Conservation (phyloP, 139 green algal genomes). For the Chlamydomonas asymmetrica region DNA sequence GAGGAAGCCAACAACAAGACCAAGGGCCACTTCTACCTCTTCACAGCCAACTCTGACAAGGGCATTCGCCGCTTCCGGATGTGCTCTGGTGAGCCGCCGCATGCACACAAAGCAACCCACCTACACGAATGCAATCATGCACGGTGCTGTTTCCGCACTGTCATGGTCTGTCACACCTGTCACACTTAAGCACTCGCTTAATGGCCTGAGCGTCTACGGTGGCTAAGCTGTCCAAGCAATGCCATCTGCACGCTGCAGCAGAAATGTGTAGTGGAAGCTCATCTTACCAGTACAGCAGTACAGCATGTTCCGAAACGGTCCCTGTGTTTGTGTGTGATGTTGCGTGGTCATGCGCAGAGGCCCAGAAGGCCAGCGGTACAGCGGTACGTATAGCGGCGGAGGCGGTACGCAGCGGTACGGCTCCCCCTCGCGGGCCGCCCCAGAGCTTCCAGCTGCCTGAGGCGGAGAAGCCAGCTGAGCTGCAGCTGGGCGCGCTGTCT, state of each 20-base stretch:
- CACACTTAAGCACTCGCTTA: too few relatives aligned
- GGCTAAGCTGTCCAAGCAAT: background rate
- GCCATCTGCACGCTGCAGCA: background rate
- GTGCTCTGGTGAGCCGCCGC: constrained; percentile 8
- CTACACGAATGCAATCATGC: background rate
- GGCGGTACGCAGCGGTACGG: background rate
- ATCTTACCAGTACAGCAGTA: background rate
- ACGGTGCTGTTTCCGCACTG: background rate
- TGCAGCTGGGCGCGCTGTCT: constrained; percentile 5
- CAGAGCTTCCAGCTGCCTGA: constrained; percentile 22
- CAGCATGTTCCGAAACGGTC: background rate
- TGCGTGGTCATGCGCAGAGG: background rate
- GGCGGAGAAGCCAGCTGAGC: constrained; percentile 18
- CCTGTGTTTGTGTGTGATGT: background rate
- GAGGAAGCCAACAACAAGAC: background rate
- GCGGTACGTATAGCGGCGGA: background rate
- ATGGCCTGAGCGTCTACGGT: too few relatives aligned
- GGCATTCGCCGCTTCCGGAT: constrained; percentile 28
- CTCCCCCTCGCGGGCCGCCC: background rate
- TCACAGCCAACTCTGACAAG: constrained; percentile 21
- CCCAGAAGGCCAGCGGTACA: background rate
- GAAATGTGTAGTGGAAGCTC: background rate
- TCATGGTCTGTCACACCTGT: background rate
- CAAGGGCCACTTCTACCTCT: constrained; percentile 18
- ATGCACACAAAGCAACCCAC: background rate